Base-by-base conservation (phyloP, 1,284 basidiomycete species). In the Puccinia sorghi region DNA sequence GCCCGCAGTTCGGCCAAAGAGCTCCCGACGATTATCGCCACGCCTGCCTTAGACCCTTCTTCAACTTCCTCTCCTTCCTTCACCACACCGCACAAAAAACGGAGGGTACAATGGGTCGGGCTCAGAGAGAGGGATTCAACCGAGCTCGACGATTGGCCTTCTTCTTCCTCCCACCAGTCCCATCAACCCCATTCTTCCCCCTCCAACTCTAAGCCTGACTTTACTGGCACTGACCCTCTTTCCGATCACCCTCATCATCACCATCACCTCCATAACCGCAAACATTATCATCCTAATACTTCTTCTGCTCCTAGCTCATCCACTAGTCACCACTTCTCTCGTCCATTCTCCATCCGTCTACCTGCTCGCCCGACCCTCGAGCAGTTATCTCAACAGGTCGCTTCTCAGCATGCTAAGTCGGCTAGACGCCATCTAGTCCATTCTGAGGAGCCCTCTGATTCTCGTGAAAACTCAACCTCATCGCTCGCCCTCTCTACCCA, bases 31-130 rank as follows among this genome's bases (percentile, higher is more conserved):
- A 67, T 50, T 20, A 70, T 54, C 67, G 50, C 27, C 11, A 32
- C 27, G 25, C 37, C 63, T 43, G 22, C 17, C 64, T 46, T 61
- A 27, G 39, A 57, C 11, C 52, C 64, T 67, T 57, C 50, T 17
- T 32, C 74, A 46, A 57, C 66, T 41, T 25, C 48, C 27, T 69
- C 39, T 4, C 27, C 59, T 61, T 9, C 32, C 17, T 48, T 56
- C 22, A 50, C 37, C 39, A 41, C 48, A 25, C 39, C 73, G 22
- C 46, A 27, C 50, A 77, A 77, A 59, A 77, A 57, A 57, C 63
- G 74, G 8, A 57, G 74, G 41, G 74, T 77, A 41, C 74, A 77
- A 66, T 77, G 74, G 74, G 74, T 77, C 37, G 74, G 74, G 17
- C 48, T 77, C 8, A 69, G 54, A 20, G 74, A 77, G 43, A 69